Percentiles rank a stretch among this genome's conserved stretches.
These are phyloP conservation scores for Carnegiea gigantea DNA, from an alignment of 179 eudicot species.

Conservation along the genomic window DNA sequence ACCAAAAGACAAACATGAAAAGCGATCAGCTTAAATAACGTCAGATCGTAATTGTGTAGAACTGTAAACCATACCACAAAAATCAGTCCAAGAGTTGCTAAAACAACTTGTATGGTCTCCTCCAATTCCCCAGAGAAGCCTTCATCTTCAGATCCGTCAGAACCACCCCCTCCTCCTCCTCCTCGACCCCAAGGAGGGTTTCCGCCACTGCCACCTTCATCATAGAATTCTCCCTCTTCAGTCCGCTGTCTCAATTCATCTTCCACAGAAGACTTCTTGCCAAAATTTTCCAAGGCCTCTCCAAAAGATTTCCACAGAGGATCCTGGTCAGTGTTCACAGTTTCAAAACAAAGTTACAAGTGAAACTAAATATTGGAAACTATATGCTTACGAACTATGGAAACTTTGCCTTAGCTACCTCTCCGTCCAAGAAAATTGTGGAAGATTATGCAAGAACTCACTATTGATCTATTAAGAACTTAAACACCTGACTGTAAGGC, in stretches of 20 bases:
- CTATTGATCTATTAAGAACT: too few species aligned
- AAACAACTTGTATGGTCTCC: conserved; percentile 54
- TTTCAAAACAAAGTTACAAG: not conserved
- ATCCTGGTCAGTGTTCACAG: conserved; percentile 36
- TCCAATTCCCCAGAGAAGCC: conserved; percentile 41
- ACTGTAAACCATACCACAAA: conserved; percentile 51
- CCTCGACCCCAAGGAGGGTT: conserved; percentile 36
- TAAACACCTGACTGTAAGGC: not conserved
- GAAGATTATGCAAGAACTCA: not conserved
- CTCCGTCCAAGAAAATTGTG: not conserved
- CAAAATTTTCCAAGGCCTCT: conserved; percentile 52
- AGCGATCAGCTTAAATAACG: not conserved
- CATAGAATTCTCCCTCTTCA: conserved; percentile 59
- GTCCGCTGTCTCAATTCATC: conserved; percentile 64
- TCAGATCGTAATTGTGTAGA: not conserved
- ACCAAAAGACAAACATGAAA: not conserved
- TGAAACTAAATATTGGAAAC: not conserved
- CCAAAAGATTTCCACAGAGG: conserved; percentile 76
- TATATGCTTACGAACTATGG: not conserved
- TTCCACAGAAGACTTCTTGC: conserved; percentile 61
- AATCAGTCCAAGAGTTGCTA: conserved; percentile 64
- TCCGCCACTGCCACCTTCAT: conserved; percentile 44
- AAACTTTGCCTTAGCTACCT: not conserved
- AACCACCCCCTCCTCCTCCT: conserved; percentile 27
- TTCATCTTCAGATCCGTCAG: conserved; percentile 57